Conservation (phyloP, 495 filamentous ascomycete species). For the Trichoderma orchidacearum region DNA sequence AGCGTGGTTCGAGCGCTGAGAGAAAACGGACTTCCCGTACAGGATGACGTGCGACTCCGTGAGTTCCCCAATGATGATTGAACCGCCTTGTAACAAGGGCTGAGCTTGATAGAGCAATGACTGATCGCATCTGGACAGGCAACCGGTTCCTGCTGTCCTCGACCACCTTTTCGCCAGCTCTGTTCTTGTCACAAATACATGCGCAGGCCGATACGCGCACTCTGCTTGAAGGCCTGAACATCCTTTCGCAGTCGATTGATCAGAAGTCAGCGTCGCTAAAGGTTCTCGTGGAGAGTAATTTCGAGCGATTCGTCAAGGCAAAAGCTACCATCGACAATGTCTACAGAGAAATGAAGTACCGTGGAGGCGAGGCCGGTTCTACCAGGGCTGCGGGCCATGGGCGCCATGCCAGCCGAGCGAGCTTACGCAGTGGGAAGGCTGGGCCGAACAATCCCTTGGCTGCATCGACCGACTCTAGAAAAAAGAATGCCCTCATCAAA, state of each 20-base stretch:
- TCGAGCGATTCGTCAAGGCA: constrained; percentile 90
- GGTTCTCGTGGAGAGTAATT: constrained; percentile 90
- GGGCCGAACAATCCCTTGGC: constrained; percentile 18
- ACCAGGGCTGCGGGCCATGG: constrained; percentile 37
- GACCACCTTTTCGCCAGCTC: constrained; percentile 82
- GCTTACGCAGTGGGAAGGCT: constrained; percentile 43
- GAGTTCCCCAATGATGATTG: constrained; percentile 28
- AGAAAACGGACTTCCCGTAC: constrained; percentile 62
- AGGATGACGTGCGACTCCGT: constrained; percentile 72
- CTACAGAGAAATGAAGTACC: constrained; percentile 92
- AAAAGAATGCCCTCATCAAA: constrained; percentile 81
- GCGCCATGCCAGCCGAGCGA: constrained; percentile 47
- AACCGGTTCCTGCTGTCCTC: constrained; percentile 92
- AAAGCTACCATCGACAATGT: constrained; percentile 97
- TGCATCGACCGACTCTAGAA: constrained; percentile 33
- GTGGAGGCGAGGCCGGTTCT: constrained; percentile 52
- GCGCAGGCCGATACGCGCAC: constrained; percentile 65
- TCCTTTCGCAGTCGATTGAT: constrained; percentile 79
- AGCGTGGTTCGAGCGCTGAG: constrained; percentile 75
- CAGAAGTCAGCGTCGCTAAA: constrained; percentile 94
- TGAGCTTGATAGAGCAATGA: not conserved
- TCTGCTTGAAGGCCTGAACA: constrained; percentile 65
- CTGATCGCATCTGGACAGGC: constrained; percentile 28
- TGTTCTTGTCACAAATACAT: constrained; percentile 88
- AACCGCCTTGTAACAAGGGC: too few species aligned